Conservation (phyloP, 2,329 filamentous ascomycete genomes). For the Fusarium mangiferae region DNA sequence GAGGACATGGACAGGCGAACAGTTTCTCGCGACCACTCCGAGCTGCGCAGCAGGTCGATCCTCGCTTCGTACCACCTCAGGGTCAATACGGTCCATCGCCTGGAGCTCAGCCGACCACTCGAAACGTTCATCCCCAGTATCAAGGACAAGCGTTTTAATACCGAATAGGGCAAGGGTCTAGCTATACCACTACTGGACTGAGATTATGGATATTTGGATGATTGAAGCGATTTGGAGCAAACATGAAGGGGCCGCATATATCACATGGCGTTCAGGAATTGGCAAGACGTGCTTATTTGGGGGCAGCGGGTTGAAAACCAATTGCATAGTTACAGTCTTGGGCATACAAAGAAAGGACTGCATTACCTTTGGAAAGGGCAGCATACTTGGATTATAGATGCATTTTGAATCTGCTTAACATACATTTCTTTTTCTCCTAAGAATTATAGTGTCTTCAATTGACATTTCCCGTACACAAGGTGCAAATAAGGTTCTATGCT, state of each 20-base stretch:
- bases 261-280: constrained; percentile 34
- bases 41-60: constrained; percentile 44
- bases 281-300: constrained; percentile 19
- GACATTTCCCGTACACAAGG: background rate
- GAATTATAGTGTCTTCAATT: background rate
- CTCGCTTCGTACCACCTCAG: constrained; percentile 45
- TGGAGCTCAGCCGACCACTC: constrained; percentile 29
- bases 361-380: constrained; percentile 10
- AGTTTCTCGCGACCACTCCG: constrained; percentile 50
- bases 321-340: constrained; percentile 26
- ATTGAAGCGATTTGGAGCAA: constrained; percentile 21
- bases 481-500: background rate
- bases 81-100: constrained; percentile 45
- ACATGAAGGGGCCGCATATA: constrained; percentile 26
- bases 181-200: background rate
- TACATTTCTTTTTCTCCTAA: background rate
- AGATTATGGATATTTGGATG: constrained; percentile 18
- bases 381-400: constrained; percentile 15
- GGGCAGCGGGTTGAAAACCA: constrained; percentile 16
- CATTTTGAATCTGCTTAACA: constrained; percentile 6
- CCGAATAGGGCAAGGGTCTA: background rate
- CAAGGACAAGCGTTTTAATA: constrained; percentile 52
- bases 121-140: constrained; percentile 45
- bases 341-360: constrained; percentile 15
- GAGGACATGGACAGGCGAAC: constrained; percentile 31